Base-by-base conservation (phyloP, 352 stramenopile species). In the Globisporangium parvum region DNA sequence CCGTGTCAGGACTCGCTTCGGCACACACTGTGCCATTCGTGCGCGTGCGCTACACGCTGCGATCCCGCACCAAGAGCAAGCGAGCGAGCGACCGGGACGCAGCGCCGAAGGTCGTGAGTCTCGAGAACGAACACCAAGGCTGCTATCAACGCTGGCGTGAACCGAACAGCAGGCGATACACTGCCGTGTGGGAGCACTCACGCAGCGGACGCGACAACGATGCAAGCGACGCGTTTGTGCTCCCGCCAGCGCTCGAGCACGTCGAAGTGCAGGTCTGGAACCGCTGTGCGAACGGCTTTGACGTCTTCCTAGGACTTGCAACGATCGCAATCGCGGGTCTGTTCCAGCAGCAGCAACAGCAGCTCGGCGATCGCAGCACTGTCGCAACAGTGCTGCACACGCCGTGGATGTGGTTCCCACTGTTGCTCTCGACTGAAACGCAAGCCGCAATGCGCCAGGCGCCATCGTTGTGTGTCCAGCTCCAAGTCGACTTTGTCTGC, bases 251-350 rank as follows among this genome's bases (percentile, higher is more conserved):
- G 8, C 60, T 77, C 9, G 53, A 82, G 14, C 77, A 53, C 55
- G 53, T 88, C 51, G 71, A 88, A 41, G 44, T 88, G 3, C 73
- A 90, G 55, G 49, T 86, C 17, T 90, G 80, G 80, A 88, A 88
- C 56, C 66, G 59, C 4, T 87, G 88, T 48, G 55, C 64, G 20
- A 77, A 61, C 12, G 75, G 73, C 15, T 70, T 87, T 46, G 69
- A 80, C 21, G 71, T 87, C 4, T 84, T 85, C 37, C 63, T 90
- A 0, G 77, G 73, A 0, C 65, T 67, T 51, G 33, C 65, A 11
- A 77, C 58, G 1, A 46, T 87, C 10, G 73, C 66, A 0, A 49
- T 77, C 14, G 14, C 20, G 17, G 47, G 40, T 18, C 18, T 85
- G 26, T 62, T 68, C 17, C 63, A 77, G n/a, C 41, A 46, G 24